Conservation (phyloP, 163 green algal species). For the Chlorella variabilis region DNA sequence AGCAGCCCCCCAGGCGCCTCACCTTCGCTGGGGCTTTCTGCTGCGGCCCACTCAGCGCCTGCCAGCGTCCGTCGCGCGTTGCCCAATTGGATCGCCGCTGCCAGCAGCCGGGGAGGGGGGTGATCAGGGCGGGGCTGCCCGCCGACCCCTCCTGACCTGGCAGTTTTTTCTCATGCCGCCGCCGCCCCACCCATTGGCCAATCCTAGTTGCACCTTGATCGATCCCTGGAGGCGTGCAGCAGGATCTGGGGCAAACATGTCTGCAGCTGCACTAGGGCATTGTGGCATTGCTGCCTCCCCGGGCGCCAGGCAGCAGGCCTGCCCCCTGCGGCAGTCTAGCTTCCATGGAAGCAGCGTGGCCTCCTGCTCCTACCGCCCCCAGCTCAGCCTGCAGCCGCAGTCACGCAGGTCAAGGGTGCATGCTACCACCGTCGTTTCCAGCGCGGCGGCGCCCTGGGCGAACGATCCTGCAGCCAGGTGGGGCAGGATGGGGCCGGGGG, state of each 20-base stretch:
- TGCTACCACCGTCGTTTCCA: neutral
- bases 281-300: neutral
- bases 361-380: neutral
- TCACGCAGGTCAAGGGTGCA: neutral
- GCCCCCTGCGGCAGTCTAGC: neutral
- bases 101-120: too few species aligned
- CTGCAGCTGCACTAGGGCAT: neutral
- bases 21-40: too few species aligned
- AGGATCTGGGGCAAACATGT: neutral
- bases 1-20: too few species aligned
- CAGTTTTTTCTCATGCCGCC: too few species aligned
- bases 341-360: conserved; percentile 20
- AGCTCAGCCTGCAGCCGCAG: neutral
- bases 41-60: too few species aligned
- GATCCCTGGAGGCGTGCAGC: too few species aligned
- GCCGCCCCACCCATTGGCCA: too few species aligned
- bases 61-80: too few species aligned
- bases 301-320: neutral
- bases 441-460: conserved; percentile 28
- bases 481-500: neutral
- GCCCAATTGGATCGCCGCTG: too few species aligned
- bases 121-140: too few species aligned
- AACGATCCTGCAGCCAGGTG: conserved; percentile 3
- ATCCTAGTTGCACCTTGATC: too few species aligned
- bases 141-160: too few species aligned